Conservation (phyloP, 176 grass and related monocot genomes). For the Avena insularis region DNA sequence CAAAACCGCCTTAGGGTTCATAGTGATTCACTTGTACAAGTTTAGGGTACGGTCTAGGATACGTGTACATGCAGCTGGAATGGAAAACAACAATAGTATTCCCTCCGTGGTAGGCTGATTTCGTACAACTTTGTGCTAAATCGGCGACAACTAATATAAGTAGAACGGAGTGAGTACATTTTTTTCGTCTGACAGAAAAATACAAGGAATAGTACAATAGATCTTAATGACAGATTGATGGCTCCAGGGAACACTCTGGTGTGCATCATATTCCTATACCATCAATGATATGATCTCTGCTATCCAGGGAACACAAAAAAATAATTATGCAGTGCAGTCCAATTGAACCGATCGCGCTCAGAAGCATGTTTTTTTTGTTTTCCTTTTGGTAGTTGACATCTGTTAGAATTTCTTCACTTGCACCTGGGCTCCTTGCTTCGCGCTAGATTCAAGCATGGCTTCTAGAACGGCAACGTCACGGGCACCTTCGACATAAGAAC, state of each 20-base stretch:
- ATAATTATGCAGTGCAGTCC: neutral
- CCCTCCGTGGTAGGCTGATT: too few relatives aligned
- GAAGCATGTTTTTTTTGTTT: neutral
- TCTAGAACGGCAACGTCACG: slow-evolving; percentile 91
- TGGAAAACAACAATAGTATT: neutral
- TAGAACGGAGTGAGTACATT: neutral
- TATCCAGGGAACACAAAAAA: neutral
- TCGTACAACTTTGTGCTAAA: too few relatives aligned
- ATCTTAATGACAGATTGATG: slow-evolving; percentile 28
- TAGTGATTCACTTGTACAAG: neutral
- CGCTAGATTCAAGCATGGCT: slow-evolving; percentile 91
- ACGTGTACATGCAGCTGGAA: neutral
- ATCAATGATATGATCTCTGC: neutral
- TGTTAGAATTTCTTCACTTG: slow-evolving; percentile 76
- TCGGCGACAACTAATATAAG: too few relatives aligned
- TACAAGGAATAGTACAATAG: neutral
- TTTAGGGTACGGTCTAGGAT: slow-evolving; percentile 4
- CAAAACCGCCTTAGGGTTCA: neutral
- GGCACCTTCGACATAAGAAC: slow-evolving; percentile 78
- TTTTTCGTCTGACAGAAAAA: neutral
- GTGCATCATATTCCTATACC: slow-evolving; percentile 34
- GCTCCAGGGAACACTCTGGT: neutral
- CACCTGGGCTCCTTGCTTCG: slow-evolving; percentile 64
- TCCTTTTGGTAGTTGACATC: slow-evolving; percentile 1
- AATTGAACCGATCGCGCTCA: neutral